Conservation (phyloP, 2,329 filamentous ascomycete species). For the Ophiognomonia clavigignenti-juglandacearum region DNA sequence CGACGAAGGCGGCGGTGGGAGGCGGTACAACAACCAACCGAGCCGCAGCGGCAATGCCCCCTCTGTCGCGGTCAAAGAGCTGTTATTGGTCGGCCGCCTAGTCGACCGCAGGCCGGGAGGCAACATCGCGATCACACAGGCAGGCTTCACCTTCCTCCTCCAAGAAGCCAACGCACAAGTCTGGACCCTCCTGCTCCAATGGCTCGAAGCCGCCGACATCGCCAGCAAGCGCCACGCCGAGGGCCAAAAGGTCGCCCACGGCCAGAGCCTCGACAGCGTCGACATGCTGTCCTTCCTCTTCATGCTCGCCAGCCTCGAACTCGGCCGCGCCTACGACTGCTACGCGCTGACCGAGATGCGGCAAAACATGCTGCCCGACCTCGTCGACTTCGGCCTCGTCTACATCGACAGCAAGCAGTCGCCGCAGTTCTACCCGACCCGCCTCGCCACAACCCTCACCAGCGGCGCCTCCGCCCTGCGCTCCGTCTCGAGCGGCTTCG, state of each 20-base stretch:
- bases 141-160: constrained; percentile 89
- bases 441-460: constrained; percentile 90
- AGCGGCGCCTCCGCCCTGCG: constrained; percentile 65
- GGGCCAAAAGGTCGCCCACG: constrained; percentile 28
- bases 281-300: constrained; percentile 97
- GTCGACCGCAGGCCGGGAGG: constrained; percentile 53
- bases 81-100: constrained; percentile 75
- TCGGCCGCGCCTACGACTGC: constrained; percentile 87
- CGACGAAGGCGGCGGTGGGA: constrained; percentile 41
- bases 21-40: constrained; percentile 15
- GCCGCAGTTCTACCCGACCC: constrained; percentile 78
- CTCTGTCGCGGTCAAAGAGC: constrained; percentile 75
- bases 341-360: constrained; percentile 77
- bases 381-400: constrained; percentile 89
- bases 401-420: constrained; percentile 60
- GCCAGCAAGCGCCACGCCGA: constrained; percentile 31
- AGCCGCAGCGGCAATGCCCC: constrained; percentile 45
- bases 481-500: constrained; percentile 63
- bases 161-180: constrained; percentile 96
- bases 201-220: constrained; percentile 74
- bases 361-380: constrained; percentile 80
- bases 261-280: constrained; percentile 74
- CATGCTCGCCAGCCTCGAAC: constrained; percentile 86
- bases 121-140: constrained; percentile 75
- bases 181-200: constrained; percentile 90